Evolutionary conservation across 1,284 basidiomycete species (phyloP).

Genomic region (Puccinia coronata): DNA sequence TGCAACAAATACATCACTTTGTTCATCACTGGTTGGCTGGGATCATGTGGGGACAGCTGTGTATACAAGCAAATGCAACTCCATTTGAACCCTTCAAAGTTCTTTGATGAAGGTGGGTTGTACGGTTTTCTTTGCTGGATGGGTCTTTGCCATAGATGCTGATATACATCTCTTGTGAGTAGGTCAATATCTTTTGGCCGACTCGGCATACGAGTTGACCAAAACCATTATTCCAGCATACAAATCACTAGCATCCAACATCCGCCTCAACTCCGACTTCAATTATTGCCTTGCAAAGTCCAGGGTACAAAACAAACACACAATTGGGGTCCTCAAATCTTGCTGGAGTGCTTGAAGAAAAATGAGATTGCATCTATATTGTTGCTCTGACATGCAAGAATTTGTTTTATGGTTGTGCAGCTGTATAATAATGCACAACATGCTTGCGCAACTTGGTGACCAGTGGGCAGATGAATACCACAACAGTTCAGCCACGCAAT

Average conservation of each 20-base stretch:
- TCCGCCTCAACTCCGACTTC: slow-evolving; percentile 3
- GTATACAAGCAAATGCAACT: too few relatives aligned
- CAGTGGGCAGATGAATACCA: background rate
- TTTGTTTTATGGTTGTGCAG: background rate
- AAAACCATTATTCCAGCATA: background rate
- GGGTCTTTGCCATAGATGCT: too few relatives aligned
- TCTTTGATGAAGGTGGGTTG: background rate
- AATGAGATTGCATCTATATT: slow-evolving; percentile 2
- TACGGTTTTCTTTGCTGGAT: background rate
- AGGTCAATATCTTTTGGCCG: slow-evolving; percentile 21
- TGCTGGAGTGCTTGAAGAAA: background rate
- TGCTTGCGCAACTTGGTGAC: background rate
- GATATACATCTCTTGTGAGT: too few relatives aligned
- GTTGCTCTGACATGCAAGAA: background rate
- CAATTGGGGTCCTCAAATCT: slow-evolving; percentile 20
- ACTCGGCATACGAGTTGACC: slow-evolving; percentile 2
- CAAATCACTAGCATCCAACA: background rate
- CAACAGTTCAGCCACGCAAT: background rate
- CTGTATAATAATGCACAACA: slow-evolving; percentile 21
- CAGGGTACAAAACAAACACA: slow-evolving; percentile 6
- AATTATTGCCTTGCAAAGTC: slow-evolving; percentile 11
- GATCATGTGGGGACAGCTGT: background rate
- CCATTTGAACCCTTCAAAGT: background rate
- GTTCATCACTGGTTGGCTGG: slow-evolving; percentile 25
- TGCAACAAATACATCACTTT: background rate